Evolutionary conservation across 371 early-diverging fungal genomes (phyloP).

Genomic region (Rhizopus stolonifer): DNA sequence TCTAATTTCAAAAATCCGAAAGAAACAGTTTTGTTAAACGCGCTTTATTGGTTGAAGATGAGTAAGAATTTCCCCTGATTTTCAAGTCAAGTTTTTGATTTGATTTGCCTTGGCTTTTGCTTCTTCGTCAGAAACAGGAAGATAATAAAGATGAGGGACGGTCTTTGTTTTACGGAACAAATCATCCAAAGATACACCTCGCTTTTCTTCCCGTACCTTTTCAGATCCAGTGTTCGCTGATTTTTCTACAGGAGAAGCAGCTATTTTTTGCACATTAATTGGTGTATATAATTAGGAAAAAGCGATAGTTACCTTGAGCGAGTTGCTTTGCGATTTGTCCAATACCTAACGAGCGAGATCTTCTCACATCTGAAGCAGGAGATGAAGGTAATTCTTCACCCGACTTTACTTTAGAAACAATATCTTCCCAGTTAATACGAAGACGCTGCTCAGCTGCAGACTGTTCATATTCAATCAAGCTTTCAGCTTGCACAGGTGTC

Average conservation of each 20-base stretch:
- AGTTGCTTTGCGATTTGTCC: conserved; percentile 42
- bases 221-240: conserved; percentile 13
- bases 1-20: no score
- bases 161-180: conserved; percentile 54
- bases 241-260: conserved; percentile 8
- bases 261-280: no score
- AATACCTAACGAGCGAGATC: conserved; percentile 32
- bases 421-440: conserved; percentile 40
- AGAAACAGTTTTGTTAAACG: no score
- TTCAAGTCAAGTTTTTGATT: neutral
- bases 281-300: no score
- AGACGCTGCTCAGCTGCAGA: conserved; percentile 48
- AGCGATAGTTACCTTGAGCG: conserved; percentile 33
- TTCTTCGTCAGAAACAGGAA: conserved; percentile 44
- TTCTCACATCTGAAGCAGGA: conserved; percentile 19
- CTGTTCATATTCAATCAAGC: conserved; percentile 63
- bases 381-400: conserved; percentile 19
- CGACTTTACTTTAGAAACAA: conserved; percentile 20
- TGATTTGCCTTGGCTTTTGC: conserved; percentile 16
- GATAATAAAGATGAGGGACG: conserved; percentile 53
- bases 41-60: no score
- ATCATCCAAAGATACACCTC: conserved; percentile 44
- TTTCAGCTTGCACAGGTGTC: conserved; percentile 54
- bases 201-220: conserved; percentile 7
- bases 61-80: neutral